Base-by-base conservation (phyloP, 345 rosid genomes). In the Lepidium didymum region DNA sequence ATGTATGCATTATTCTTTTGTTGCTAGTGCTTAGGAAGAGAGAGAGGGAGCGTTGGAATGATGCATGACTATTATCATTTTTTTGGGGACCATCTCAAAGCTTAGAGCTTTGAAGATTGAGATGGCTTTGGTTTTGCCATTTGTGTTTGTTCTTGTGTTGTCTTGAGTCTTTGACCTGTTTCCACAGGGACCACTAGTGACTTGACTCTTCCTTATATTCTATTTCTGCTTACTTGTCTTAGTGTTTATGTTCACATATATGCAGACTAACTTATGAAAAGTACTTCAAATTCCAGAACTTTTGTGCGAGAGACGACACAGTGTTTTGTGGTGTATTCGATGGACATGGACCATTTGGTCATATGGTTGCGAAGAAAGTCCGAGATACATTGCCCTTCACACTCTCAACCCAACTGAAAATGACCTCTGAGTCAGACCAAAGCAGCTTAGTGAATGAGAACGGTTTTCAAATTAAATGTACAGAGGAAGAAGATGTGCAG, bases 281-380 rank as follows among this genome's bases (percentile, higher is more conserved):
- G 50, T 55, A 51, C 64, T 83, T 71, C 63, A 61, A 49, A 70
- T 76, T 68, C 40, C 84, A 93, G 98, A 87, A 87, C 67, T 90
- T 83, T 81, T 64, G 82, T 67, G 79, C 94, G 5, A 85, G 84
- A 77, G 77, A 78, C 3, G 94, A 87, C 41, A 81, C 92, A 8
- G 70, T 83, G 45, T 90, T 90, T 60, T 93, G 98, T 63, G 98
- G 98, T 52, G 91, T 93, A 55, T 93, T 93, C 58, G 98, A 93
- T 74, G 98, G 98, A 40, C 98, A 93, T 23, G 98, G 98, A 69
- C 98, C 97, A 49, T 86, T 73, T 43, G 98, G 98, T 82, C 98
- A 93, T 81, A 82, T 86, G 92, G 98, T 90, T 14, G 84, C 98
- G 8, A 88, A 83, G 85, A 90, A 79, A 83, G 96, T 90, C 34